Evolutionary conservation across 306 rosid species (phyloP), one percentile per base, ranked within the genome.

Genomic region (Potentilla sterilis): DNA sequence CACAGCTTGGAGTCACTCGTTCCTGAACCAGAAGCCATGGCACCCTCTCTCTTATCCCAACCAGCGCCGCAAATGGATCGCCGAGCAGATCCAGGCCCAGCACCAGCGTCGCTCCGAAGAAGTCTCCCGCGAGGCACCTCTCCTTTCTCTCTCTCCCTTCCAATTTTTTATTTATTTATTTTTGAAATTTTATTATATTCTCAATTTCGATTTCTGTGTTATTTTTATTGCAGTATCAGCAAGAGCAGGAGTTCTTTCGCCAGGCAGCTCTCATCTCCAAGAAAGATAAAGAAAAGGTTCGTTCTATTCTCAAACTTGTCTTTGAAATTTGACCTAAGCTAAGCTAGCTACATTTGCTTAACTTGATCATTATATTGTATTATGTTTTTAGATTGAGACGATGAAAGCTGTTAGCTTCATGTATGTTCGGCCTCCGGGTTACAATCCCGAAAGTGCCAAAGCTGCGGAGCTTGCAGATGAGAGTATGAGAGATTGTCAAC

Each of bases 381-480:
- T 0, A 34, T 34, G 9, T 68, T 52, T 28, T 28, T 75, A 95
- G 98, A 83, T 92, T 87, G 98, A 95, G 86, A 80, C 88, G 3
- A 92, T 95, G 97, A 93, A 89, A 83, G 97, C 97, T 76, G 97
- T 95, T 74, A 92, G 97, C 87, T 95, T 95, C 78, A 95, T 95
- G 98, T 95, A 95, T 85, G 98, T 92, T 77, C 97, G 97, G 19
- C 98, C 97, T 14, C 98, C 97, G 1, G 97, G 98, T 63, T 95
- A 92, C 88, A 87, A 92, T 51, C 85, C 98, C 32, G 97, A 94
- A 47, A 92, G 96, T 76, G 98, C 98, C 48, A 91, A 89, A 82
- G 98, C 97, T 74, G 96, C 97, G 0, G 98, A 92, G 84, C 59
- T 90, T 75, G 88, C 90, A 18, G 96, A 87, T 65, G 94, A 89